phyloP scores from a whole-genome alignment of 2,329 filamentous ascomycete genomes.

The Alternaria sp. region DNA sequence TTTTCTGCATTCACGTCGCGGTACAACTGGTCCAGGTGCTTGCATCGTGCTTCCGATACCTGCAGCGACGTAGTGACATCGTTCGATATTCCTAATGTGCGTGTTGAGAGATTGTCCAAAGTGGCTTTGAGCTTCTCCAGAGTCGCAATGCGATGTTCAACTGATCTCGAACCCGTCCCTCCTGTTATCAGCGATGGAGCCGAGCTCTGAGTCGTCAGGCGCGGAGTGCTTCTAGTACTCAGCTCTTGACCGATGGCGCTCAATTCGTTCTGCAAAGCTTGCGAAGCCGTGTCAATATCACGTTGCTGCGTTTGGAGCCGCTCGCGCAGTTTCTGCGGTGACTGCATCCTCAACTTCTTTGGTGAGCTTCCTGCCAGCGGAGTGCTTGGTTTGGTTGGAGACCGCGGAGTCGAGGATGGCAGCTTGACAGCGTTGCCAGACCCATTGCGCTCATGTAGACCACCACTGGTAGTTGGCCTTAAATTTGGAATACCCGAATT shows the following conservation, averaged over 20 bases:
- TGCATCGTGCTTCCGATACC: constrained; percentile 78
- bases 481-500: constrained; percentile 60
- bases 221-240: constrained; percentile 54
- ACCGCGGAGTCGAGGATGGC: constrained; percentile 57
- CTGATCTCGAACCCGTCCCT: constrained; percentile 36
- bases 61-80: constrained; percentile 77
- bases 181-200: constrained; percentile 36
- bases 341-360: constrained; percentile 61
- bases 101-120: constrained; percentile 46
- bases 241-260: constrained; percentile 83
- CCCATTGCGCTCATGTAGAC: constrained; percentile 61
- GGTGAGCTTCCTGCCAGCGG: constrained; percentile 30
- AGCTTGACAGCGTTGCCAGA: constrained; percentile 67
- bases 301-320: constrained; percentile 83
- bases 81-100: constrained; percentile 63
- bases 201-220: constrained; percentile 46
- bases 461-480: constrained; percentile 50
- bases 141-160: constrained; percentile 67
- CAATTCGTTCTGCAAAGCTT: constrained; percentile 76
- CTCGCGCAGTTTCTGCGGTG: constrained; percentile 75
- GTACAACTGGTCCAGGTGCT: constrained; percentile 86
- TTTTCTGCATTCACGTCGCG: constrained; percentile 90
- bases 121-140: constrained; percentile 71
- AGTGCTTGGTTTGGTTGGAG: constrained; percentile 37
- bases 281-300: constrained; percentile 73